Conservation (phyloP, 345 rosid species). For the rapeseed (Brassica napus) region DNA sequence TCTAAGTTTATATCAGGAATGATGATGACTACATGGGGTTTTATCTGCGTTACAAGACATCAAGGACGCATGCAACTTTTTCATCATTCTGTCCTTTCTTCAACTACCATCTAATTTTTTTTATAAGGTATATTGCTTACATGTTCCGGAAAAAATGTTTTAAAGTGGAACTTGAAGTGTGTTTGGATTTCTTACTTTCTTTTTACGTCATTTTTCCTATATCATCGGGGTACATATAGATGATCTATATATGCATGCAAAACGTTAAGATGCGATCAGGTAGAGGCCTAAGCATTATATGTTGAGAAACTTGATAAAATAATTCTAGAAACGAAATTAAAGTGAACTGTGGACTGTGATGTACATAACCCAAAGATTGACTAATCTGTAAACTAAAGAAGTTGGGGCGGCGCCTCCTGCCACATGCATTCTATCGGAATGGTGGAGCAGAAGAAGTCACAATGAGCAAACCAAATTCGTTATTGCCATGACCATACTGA, state of each 20-base stretch:
- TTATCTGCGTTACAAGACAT: constrained; percentile 44
- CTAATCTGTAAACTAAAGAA: neutral
- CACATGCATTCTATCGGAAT: constrained; percentile 1
- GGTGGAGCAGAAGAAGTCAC: neutral
- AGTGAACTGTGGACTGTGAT: constrained; percentile 6
- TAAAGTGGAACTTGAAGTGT: constrained; percentile 1
- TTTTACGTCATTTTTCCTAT: neutral
- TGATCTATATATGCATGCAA: neutral
- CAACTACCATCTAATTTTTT: constrained; percentile 30
- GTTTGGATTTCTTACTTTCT: neutral
- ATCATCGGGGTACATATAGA: neutral
- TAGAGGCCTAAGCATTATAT: neutral
- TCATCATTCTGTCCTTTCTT: constrained; percentile 45
- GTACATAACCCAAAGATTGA: neutral
- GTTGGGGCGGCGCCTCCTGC: constrained; percentile 25
- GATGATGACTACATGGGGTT: constrained; percentile 42
- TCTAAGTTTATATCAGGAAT: constrained; percentile 27
- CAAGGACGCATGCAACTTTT: constrained; percentile 48
- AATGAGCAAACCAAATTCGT: neutral
- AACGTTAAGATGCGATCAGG: neutral
- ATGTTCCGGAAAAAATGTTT: constrained; percentile 14
- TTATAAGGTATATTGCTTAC: constrained; percentile 4
- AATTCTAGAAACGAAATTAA: neutral
- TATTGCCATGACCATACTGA: constrained; percentile 3
- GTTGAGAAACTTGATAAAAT: neutral